A percentile compares a stretch with the other conserved stretches of the same genome.
These are phyloP conservation scores for Diplogelasinospora grovesii DNA, from an alignment of 495 filamentous ascomycete genomes.

Conservation along the genomic window DNA sequence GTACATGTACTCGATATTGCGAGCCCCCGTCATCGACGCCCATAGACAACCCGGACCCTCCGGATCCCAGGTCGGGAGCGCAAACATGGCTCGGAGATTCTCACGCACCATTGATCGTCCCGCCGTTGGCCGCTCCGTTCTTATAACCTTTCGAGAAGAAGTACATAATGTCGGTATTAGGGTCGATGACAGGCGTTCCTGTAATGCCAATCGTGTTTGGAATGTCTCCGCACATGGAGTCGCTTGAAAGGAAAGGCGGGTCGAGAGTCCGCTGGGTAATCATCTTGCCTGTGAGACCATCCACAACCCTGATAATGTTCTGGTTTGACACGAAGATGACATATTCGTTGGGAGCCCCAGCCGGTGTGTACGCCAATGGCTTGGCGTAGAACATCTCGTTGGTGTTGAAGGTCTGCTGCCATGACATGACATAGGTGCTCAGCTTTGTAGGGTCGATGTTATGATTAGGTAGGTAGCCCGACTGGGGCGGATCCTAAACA, in stretches of 20 bases:
- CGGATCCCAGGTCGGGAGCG: too few relatives aligned
- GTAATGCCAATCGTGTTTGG: slow-evolving; percentile 23
- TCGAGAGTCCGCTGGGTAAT: slow-evolving; percentile 23
- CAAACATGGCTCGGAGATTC: too few relatives aligned
- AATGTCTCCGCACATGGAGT: slow-evolving; percentile 29
- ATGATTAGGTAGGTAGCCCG: slow-evolving; percentile 16
- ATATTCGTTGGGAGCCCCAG: slow-evolving; percentile 18
- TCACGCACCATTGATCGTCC: too few relatives aligned
- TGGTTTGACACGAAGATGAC: slow-evolving; percentile 30
- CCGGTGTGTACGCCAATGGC: slow-evolving; percentile 31
- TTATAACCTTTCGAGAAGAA: slow-evolving; percentile 19
- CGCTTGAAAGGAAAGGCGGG: slow-evolving; percentile 24
- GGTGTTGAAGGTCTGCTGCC: slow-evolving; percentile 1
- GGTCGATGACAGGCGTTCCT: slow-evolving; percentile 18
- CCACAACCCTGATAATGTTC: slow-evolving; percentile 30
- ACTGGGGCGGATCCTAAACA: slow-evolving; percentile 10
- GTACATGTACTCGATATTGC: too few relatives aligned
- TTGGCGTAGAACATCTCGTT: slow-evolving; percentile 28
- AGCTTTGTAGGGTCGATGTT: slow-evolving; percentile 11
- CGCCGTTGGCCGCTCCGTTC: slow-evolving; percentile 9
- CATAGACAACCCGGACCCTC: too few relatives aligned
- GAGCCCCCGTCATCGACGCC: too few relatives aligned
- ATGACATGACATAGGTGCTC: background rate
- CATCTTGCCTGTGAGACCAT: slow-evolving; percentile 27
- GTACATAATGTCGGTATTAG: slow-evolving; percentile 16